phyloP scores from a whole-genome alignment of 2,329 filamentous ascomycete species.

The Colletotrichum theobromicola region DNA sequence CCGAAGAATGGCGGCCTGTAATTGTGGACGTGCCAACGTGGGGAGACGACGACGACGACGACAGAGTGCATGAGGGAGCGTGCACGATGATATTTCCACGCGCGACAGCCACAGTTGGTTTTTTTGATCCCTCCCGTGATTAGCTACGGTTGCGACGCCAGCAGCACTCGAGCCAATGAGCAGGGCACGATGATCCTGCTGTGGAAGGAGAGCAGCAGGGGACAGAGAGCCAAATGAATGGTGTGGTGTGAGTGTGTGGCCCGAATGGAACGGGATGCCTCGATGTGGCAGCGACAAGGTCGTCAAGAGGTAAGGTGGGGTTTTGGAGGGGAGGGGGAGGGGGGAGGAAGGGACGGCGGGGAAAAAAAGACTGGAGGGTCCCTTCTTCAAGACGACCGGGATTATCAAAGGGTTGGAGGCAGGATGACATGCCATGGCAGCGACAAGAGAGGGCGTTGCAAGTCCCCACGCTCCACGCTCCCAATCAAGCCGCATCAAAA shows the following conservation, averaged over 20 bases:
- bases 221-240: neutral
- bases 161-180: neutral
- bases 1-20: neutral
- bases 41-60: neutral
- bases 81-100: slow-evolving; percentile 7
- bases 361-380: neutral
- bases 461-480: neutral
- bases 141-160: neutral
- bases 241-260: neutral
- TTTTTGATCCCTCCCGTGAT: neutral
- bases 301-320: neutral
- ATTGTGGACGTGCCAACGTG: neutral
- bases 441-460: neutral
- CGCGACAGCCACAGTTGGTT: slow-evolving; percentile 11
- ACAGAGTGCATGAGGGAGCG: neutral
- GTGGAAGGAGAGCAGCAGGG: neutral
- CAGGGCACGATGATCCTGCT: neutral
- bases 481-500: slow-evolving; percentile 14
- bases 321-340: neutral
- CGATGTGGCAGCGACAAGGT: neutral
- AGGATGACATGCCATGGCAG: slow-evolving; percentile 33
- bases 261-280: neutral
- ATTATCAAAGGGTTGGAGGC: slow-evolving; percentile 23
- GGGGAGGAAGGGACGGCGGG: neutral
- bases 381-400: neutral